Base-by-base conservation (phyloP, 2,329 filamentous ascomycete species). In the Cordyceps tenuipes region DNA sequence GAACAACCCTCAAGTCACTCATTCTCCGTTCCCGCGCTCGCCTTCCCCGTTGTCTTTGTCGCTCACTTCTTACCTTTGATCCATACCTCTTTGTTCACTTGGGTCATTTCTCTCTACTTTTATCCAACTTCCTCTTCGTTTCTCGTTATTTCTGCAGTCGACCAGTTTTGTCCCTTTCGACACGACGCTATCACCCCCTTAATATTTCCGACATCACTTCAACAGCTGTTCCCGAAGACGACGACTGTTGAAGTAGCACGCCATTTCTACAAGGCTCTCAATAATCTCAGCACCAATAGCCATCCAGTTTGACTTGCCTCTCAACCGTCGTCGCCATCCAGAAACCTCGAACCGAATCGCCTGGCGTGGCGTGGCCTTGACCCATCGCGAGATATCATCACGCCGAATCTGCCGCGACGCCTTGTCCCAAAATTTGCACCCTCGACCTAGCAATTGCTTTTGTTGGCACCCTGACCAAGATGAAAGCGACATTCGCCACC, bases 1-100 rank as follows among this genome's bases (percentile, higher is more conserved):
- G 61, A 71, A 71, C 50, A 46, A 46, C 60, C 60, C 50, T 59
- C 56, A 61, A 51, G 60, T 61, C 60, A 61, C 54, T 61, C 55
- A 36, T 58, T 62, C 57, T 62, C 43, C 55, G 55, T 62, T 55
- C 60, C 50, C 54, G 51, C 55, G 55, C 55, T 46, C 41, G 21
- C 19, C 41, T 46, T 52, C 46, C 34, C 54, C 55, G 47, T 50
- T 50, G 53, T 59, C 60, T 50, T 46, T 39, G 46, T 62, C 56
- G 49, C 60, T 62, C 56, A 53, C 53, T 62, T 49, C 44, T 53
- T 46, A 31, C 39, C 52, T 51, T 61, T 52, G 52, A 57, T 61
- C 59, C 50, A 50, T 49, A 51, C 23, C 50, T 55, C 51, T 23
- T 61, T 56, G 52, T 61, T 61, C 46, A 49, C 5, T 21, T 17